Evolutionary conservation across 257 asterid species (phyloP).

Genomic region (Haberlea rhodopensis): DNA sequence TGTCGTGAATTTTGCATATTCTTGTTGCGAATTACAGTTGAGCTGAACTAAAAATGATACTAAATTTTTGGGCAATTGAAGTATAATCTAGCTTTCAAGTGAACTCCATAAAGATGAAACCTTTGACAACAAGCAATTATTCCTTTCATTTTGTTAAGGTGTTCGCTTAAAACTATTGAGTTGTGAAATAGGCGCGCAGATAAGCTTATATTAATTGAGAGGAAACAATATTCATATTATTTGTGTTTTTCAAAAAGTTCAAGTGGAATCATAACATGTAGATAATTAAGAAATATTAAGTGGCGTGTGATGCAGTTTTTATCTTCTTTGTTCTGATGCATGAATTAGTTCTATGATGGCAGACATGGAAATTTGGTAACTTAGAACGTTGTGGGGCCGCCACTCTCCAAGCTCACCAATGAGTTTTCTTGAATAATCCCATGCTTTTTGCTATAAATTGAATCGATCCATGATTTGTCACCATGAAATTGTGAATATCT

Average conservation of each 20-base stretch:
- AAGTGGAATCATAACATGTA: constrained; percentile 1
- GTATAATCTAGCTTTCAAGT: neutral
- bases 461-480: constrained; percentile 18
- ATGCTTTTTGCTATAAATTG: constrained; percentile 45
- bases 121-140: too few species aligned
- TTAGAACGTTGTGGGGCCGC: constrained; percentile 52
- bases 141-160: too few species aligned
- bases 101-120: neutral
- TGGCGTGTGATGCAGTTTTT: constrained; percentile 28
- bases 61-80: neutral
- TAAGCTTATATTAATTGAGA: neutral
- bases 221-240: neutral
- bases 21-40: neutral
- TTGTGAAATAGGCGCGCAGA: neutral
- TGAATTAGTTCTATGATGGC: constrained; percentile 5
- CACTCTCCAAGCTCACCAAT: constrained; percentile 48
- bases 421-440: constrained; percentile 1
- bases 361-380: constrained; percentile 35
- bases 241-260: neutral
- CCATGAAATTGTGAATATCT: neutral
- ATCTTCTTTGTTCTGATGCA: constrained; percentile 22
- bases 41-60: neutral
- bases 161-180: too few species aligned
- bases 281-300: constrained; percentile 13
- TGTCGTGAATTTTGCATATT: neutral